Conservation (phyloP, 495 filamentous ascomycete species). For the Daldinia bambusicola region DNA sequence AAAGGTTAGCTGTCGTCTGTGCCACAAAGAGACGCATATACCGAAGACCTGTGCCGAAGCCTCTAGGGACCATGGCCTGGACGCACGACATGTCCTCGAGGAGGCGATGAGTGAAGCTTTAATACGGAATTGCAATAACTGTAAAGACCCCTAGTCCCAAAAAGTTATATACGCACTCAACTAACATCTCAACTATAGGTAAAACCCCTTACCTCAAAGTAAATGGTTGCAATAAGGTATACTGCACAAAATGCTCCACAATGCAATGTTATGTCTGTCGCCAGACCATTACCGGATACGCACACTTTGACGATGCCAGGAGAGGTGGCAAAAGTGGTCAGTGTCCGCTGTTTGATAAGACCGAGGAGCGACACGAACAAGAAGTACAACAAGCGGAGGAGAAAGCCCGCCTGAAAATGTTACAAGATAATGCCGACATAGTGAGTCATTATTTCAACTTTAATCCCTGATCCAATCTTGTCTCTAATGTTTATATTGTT, state of each 20-base stretch:
- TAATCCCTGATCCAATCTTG: not conserved
- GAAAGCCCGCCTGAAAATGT: conserved; percentile 65
- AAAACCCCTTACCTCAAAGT: conserved; percentile 75
- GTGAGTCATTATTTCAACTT: conserved; percentile 31
- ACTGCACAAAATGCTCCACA: conserved; percentile 69
- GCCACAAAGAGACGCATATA: conserved; percentile 76
- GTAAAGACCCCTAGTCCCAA: conserved; percentile 46
- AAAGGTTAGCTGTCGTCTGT: conserved; percentile 77
- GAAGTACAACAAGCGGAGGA: conserved; percentile 75
- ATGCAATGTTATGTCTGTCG: conserved; percentile 80
- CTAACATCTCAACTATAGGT: conserved; percentile 55
- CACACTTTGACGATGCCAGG: conserved; percentile 61
- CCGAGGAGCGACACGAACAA: conserved; percentile 67
- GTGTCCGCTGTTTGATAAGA: conserved; percentile 75
- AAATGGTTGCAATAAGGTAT: conserved; percentile 86
- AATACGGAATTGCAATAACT: conserved; percentile 78
- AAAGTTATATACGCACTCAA: not conserved
- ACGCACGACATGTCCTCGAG: conserved; percentile 74
- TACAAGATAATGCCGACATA: conserved; percentile 68
- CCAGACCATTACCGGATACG: conserved; percentile 61
- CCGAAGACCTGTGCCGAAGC: conserved; percentile 78
- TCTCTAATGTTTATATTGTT: conserved; percentile 4
- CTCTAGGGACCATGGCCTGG: conserved; percentile 64
- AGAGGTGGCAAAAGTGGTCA: conserved; percentile 60
- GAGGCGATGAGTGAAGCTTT: conserved; percentile 85